Evolutionary conservation across 208 protist genomes (phyloP).

Genomic region (Entamoeba nuttalli): DNA sequence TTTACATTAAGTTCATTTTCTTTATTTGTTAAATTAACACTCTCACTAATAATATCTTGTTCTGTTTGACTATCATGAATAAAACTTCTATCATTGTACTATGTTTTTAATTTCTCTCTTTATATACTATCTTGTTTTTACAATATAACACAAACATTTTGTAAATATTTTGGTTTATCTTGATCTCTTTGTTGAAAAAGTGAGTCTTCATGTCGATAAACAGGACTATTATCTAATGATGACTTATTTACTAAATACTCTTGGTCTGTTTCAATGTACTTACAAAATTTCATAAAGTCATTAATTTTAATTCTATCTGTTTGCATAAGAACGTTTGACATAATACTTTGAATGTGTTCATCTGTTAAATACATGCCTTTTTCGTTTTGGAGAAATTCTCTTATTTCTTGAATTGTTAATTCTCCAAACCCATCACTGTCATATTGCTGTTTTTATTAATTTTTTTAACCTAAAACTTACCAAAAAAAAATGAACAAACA

Average conservation of each 20-base stretch:
- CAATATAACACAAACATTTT: background rate
- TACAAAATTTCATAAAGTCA: background rate
- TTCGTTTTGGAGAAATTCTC: background rate
- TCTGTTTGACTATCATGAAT: background rate
- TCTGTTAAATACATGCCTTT: background rate
- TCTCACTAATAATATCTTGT: background rate
- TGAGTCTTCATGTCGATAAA: background rate
- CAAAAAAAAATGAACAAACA: background rate
- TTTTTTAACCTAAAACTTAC: background rate
- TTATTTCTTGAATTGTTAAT: background rate
- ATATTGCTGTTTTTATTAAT: background rate
- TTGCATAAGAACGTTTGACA: background rate
- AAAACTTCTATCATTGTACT: background rate
- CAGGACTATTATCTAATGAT: background rate
- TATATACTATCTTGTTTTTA: background rate
- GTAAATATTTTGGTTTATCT: too few species aligned
- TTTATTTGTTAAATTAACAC: background rate
- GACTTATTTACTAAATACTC: background rate
- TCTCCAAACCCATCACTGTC: background rate
- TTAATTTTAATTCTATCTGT: background rate
- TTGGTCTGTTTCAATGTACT: background rate
- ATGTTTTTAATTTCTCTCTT: background rate
- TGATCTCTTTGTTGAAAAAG: background rate
- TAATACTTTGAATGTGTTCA: background rate
- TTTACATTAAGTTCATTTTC: background rate